These are phyloP conservation scores for Bruguiera hainesii DNA, from an alignment of 441 rosid genomes.

Conservation along the genomic window DNA sequence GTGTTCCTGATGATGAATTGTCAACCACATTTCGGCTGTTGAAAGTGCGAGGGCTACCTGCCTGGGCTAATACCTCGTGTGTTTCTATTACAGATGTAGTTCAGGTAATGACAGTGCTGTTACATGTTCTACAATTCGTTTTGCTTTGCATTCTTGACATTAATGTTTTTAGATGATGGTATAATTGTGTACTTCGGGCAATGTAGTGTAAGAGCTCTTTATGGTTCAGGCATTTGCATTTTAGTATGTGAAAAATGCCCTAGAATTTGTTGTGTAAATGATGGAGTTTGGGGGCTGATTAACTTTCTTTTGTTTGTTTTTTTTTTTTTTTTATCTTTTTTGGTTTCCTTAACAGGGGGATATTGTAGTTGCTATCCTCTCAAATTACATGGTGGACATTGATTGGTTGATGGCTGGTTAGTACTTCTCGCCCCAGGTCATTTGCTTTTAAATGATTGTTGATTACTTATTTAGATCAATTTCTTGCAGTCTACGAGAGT, in stretches of 20 bases:
- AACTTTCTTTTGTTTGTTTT: background rate
- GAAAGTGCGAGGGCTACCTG: slow-evolving; percentile 66
- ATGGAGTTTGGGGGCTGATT: slow-evolving; percentile 7
- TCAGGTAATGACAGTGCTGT: slow-evolving; percentile 45
- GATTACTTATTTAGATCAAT: too few relatives aligned
- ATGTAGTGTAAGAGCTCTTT: too few relatives aligned
- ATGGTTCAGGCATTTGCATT: too few relatives aligned
- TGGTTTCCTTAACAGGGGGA: slow-evolving; percentile 53
- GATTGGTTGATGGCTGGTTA: slow-evolving; percentile 83
- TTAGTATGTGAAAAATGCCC: too few relatives aligned
- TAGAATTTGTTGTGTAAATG: background rate
- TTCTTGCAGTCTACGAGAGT: background rate
- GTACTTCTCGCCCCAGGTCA: slow-evolving; percentile 11
- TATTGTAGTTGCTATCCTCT: slow-evolving; percentile 59
- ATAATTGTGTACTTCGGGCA: too few relatives aligned
- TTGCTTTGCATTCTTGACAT: background rate
- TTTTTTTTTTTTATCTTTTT: background rate
- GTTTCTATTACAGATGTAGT: slow-evolving; percentile 81
- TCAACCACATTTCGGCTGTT: slow-evolving; percentile 63
- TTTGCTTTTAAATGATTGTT: background rate
- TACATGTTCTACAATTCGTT: background rate
- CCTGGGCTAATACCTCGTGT: slow-evolving; percentile 85
- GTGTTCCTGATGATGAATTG: slow-evolving; percentile 39
- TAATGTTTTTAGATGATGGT: too few relatives aligned
- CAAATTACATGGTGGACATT: slow-evolving; percentile 91